Percentiles rank a stretch among this genome's conserved stretches.
Evolutionary conservation across 2,329 filamentous ascomycete species (phyloP).

Genomic region (Fusarium palustre): DNA sequence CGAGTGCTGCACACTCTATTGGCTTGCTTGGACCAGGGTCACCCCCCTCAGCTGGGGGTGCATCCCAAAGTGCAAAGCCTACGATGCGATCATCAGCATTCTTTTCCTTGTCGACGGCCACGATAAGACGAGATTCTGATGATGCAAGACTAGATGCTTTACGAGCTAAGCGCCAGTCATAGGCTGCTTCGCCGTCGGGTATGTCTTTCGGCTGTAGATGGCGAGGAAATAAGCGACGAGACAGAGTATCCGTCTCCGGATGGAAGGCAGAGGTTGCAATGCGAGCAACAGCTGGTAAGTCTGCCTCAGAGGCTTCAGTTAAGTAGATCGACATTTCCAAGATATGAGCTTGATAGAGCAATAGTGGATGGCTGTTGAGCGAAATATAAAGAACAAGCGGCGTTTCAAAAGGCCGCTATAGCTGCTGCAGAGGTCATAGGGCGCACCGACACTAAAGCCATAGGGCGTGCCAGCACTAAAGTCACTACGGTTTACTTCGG

Average conservation of each 20-base stretch:
- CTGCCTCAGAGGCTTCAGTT: neutral
- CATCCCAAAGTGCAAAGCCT: slow-evolving; percentile 19
- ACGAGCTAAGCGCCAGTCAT: slow-evolving; percentile 22
- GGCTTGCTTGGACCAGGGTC: neutral
- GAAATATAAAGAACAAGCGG: neutral
- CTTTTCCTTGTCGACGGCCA: slow-evolving; percentile 5
- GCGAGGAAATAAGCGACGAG: slow-evolving; percentile 18
- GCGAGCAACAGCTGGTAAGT: slow-evolving; percentile 4
- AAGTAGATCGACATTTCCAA: neutral
- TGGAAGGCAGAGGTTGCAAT: slow-evolving; percentile 22
- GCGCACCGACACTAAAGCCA: too few relatives aligned
- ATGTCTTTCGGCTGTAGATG: slow-evolving; percentile 6
- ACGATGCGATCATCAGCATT: neutral
- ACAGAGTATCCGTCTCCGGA: slow-evolving; percentile 10
- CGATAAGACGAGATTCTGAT: neutral
- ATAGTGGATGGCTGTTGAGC: neutral
- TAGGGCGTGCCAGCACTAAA: neutral
- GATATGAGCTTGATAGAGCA: neutral
- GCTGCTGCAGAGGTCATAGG: neutral
- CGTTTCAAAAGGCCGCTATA: neutral
- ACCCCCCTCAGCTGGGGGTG: neutral
- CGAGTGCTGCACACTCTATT: slow-evolving; percentile 10
- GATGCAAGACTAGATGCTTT: slow-evolving; percentile 11
- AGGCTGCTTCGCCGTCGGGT: slow-evolving; percentile 20
- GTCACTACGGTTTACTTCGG: neutral